Percentiles rank a stretch among this genome's conserved stretches.
Conservation (phyloP, 2,329 filamentous ascomycete genomes). For the Bretziella fagacearum region DNA sequence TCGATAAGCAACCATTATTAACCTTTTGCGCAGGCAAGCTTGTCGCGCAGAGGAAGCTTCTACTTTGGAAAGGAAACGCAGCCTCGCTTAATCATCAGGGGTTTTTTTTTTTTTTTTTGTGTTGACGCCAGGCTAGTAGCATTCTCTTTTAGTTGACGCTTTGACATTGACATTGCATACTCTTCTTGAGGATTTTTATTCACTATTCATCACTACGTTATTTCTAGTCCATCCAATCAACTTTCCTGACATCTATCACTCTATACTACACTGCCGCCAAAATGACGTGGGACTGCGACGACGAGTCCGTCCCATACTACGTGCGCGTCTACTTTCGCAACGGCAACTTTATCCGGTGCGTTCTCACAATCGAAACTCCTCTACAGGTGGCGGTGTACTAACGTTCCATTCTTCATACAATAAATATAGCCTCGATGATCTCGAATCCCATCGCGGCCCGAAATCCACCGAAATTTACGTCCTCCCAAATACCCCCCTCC, state of each 20-base stretch:
- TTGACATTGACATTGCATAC: too few relatives aligned
- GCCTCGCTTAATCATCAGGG: too few relatives aligned
- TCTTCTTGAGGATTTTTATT: too few relatives aligned
- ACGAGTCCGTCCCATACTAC: conserved; percentile 55
- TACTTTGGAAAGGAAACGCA: too few relatives aligned
- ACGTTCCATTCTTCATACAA: conserved; percentile 20
- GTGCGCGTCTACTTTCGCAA: conserved; percentile 71
- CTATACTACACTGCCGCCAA: not conserved
- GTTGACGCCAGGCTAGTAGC: too few relatives aligned
- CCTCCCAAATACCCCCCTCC: conserved; percentile 64
- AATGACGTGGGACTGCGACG: conserved; percentile 9
- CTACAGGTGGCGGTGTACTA: not conserved
- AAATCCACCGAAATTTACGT: conserved; percentile 68
- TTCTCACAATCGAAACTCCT: not conserved
- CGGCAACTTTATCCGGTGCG: conserved; percentile 52
- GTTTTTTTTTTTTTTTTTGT: too few relatives aligned
- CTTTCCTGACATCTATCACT: not conserved
- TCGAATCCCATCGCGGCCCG: conserved; percentile 41
- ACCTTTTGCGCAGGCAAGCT: too few relatives aligned
- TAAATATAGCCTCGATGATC: conserved; percentile 59
- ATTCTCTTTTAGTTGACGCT: too few relatives aligned
- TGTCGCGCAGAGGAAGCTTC: too few relatives aligned
- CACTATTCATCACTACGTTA: too few relatives aligned
- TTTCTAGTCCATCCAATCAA: not conserved
- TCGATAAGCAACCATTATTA: too few relatives aligned